Evolutionary conservation across 2,329 filamentous ascomycete species (phyloP).

Genomic region (Aspergillus aculeatus): DNA sequence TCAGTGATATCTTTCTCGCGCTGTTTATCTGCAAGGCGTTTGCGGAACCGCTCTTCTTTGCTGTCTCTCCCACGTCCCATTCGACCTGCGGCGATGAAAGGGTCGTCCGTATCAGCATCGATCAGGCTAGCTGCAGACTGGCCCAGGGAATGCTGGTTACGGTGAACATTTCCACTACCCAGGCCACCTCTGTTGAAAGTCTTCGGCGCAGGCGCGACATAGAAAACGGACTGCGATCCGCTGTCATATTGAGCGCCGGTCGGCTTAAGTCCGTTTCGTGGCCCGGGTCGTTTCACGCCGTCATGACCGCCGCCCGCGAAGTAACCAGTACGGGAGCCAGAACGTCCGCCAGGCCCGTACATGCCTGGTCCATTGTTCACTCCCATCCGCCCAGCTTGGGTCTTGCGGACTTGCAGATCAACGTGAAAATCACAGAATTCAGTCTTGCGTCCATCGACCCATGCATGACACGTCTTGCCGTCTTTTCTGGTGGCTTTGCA

Average conservation of each 20-base stretch:
- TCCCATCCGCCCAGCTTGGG: conserved; percentile 68
- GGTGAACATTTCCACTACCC: neutral
- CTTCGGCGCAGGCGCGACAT: conserved; percentile 39
- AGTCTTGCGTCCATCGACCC: conserved; percentile 86
- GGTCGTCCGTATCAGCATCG: conserved; percentile 43
- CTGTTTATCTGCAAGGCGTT: conserved; percentile 43
- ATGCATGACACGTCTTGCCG: conserved; percentile 73
- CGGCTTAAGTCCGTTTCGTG: conserved; percentile 31
- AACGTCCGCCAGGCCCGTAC: conserved; percentile 41
- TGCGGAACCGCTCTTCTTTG: conserved; percentile 44
- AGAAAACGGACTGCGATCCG: conserved; percentile 46
- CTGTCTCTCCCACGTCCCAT: conserved; percentile 40
- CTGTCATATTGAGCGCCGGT: conserved; percentile 42
- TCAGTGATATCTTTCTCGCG: conserved; percentile 47
- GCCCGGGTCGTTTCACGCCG: conserved; percentile 20
- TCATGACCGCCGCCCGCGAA: conserved; percentile 20
- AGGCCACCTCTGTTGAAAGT: conserved; percentile 10
- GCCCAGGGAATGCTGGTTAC: conserved; percentile 24
- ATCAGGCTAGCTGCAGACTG: conserved; percentile 42
- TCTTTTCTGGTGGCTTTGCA: conserved; percentile 85
- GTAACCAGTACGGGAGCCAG: conserved; percentile 45
- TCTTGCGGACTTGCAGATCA: conserved; percentile 73
- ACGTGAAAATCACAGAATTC: conserved; percentile 93
- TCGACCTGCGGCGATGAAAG: conserved; percentile 42
- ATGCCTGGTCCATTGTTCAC: conserved; percentile 68